phyloP scores from a whole-genome alignment of 805 yeast species.

The Blastobotrys muscicola region DNA sequence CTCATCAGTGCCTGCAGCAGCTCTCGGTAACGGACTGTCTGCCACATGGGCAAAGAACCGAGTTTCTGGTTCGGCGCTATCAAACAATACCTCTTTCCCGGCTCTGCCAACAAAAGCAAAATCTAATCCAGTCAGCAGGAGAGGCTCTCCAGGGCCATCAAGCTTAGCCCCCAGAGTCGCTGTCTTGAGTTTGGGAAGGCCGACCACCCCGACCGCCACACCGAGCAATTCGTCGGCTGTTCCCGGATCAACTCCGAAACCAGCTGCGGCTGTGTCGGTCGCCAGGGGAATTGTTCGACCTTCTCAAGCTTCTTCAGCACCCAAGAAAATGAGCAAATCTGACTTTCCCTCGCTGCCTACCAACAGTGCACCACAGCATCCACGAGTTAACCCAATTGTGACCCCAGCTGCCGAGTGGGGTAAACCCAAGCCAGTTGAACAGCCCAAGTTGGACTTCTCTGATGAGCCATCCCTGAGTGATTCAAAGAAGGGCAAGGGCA shows the following conservation, averaged over 20 bases:
- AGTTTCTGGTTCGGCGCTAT: background rate
- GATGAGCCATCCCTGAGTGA: no score
- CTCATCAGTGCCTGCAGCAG: background rate
- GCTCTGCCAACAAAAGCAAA: no score
- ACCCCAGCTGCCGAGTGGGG: slow-evolving; percentile 11
- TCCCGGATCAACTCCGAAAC: slow-evolving; percentile 10
- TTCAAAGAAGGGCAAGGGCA: slow-evolving; percentile 26
- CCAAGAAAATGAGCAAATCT: slow-evolving; percentile 15
- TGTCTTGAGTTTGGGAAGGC: no score
- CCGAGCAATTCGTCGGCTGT: background rate
- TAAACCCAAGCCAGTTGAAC: slow-evolving; percentile 4
- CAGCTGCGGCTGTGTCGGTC: background rate
- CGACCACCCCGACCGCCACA: slow-evolving; percentile 4
- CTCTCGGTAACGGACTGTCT: slow-evolving; percentile 3
- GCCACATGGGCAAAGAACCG: slow-evolving; percentile 7
- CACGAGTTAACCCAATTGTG: slow-evolving; percentile 29
- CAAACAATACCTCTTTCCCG: no score
- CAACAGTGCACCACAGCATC: slow-evolving; percentile 30
- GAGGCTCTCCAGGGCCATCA: no score
- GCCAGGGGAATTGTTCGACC: slow-evolving; percentile 1
- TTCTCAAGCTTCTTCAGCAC: background rate
- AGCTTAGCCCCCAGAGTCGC: no score
- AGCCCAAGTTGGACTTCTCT: slow-evolving; percentile 5
- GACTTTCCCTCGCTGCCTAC: slow-evolving; percentile 42
- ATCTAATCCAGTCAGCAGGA: no score